phyloP scores from a whole-genome alignment of 345 rosid species.

The Populus pruinosa region DNA sequence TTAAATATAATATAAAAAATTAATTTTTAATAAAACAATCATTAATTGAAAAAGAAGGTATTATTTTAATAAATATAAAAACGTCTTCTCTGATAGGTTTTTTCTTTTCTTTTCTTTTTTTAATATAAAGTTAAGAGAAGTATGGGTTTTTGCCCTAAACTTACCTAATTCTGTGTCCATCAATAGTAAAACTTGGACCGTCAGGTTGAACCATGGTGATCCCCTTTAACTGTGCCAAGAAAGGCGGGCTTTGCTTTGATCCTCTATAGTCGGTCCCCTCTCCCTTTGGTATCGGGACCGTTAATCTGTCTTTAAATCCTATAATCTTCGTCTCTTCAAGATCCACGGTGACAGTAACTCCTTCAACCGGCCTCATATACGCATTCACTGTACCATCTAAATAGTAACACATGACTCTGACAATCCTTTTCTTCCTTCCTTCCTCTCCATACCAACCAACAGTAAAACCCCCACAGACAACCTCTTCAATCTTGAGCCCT shows the following conservation, averaged over 20 bases:
- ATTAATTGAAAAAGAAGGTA: too few relatives aligned
- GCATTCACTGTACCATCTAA: slow-evolving; percentile 36
- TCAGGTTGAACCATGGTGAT: slow-evolving; percentile 34
- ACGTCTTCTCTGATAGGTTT: too few relatives aligned
- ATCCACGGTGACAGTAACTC: slow-evolving; percentile 29
- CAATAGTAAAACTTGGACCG: slow-evolving; percentile 39
- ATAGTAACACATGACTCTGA: slow-evolving; percentile 34
- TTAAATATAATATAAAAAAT: too few relatives aligned
- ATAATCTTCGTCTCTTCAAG: slow-evolving; percentile 32
- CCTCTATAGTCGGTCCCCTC: slow-evolving; percentile 41
- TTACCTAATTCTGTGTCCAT: slow-evolving; percentile 33
- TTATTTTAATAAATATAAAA: too few relatives aligned
- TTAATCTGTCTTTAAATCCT: slow-evolving; percentile 17
- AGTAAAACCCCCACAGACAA: slow-evolving; percentile 15
- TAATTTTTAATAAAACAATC: too few relatives aligned
- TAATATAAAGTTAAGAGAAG: too few relatives aligned
- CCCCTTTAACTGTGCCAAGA: slow-evolving; percentile 16
- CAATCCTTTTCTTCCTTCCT: slow-evolving; percentile 15
- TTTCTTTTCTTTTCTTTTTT: too few relatives aligned
- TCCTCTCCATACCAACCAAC: slow-evolving; percentile 41
- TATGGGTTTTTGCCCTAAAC: neutral
- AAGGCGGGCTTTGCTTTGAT: slow-evolving; percentile 23
- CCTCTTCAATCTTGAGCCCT: slow-evolving; percentile 30
- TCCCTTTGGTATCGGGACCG: slow-evolving; percentile 35
- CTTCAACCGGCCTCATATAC: slow-evolving; percentile 39